Base-by-base conservation (phyloP, 1,139 yeast species). In the Geotrichum siamense region DNA sequence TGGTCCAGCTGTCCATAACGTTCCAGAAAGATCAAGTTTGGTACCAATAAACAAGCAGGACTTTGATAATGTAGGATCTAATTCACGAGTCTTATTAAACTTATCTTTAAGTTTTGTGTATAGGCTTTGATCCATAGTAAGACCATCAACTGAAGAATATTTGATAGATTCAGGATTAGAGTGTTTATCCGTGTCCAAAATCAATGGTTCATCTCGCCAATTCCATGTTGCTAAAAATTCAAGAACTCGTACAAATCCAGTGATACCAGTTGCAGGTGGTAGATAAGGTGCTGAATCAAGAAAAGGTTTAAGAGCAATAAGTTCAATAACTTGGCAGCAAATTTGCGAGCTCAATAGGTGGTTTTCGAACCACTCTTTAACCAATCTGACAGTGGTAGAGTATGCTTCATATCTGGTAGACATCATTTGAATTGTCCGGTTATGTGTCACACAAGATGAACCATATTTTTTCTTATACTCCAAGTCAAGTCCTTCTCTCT, bases 201-300 rank as follows among this genome's bases (percentile, higher is more conserved):
- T 74, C 51, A 91, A 65, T 1, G 95, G 82, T 39, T 81, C 87
- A 52, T 83, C 94, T 55, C 77, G 80, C 98, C 98, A 91, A 61
- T 91, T 89, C 98, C 98, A 93, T 34, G 67, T 66, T 13, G 94
- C 74, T 37, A 91, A 64, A 56, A 82, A 84, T 42, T 75, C 71
- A 36, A 93, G 63, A 17, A 81, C 74, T 49, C 93, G 80, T 49
- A 84, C 69, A 58, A 91, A 86, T 12, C 96, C 98, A 48, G 81
- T 74, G 52, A 77, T 80, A 6, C 82, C 78, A 38, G 93, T 79
- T 39, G 82, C 76, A 2, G 98, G 97, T 2, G 78, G 72, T 1
- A 78, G 71, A 62, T 75, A 87, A 21, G 96, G 95, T 0, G 85
- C 79, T 13, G 91, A 81, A 57, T 87, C 94, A 38, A 86, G 82